Conservation (phyloP, 2,329 filamentous ascomycete species). For the Plectosphaerella sp. region DNA sequence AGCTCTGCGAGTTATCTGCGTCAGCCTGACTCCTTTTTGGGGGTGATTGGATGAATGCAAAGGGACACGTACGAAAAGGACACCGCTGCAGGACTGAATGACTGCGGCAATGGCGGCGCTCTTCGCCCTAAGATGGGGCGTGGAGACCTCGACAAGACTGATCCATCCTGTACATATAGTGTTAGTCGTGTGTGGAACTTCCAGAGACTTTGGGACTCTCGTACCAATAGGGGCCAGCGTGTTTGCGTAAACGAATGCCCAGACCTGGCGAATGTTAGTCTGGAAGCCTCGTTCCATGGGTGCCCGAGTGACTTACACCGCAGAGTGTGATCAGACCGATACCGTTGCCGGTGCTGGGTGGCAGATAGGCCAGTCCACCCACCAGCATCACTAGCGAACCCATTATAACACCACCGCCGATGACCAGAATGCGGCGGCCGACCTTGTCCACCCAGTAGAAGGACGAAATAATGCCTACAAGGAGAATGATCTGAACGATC, state of each 20-base stretch:
- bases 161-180: not conserved
- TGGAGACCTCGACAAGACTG: conserved; percentile 2
- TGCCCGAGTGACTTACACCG: not conserved
- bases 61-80: conserved; percentile 3
- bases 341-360: conserved; percentile 4
- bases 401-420: not conserved
- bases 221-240: conserved; percentile 6
- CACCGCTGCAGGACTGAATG: conserved; percentile 5
- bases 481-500: conserved; percentile 5
- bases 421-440: conserved; percentile 6
- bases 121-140: conserved; percentile 1
- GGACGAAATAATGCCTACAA: conserved; percentile 10
- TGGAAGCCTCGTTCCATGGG: no score
- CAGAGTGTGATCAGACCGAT: conserved; percentile 8
- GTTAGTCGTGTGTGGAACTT: not conserved
- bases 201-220: not conserved
- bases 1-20: conserved; percentile 4
- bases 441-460: conserved; percentile 15
- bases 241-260: conserved; percentile 9
- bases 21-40: not conserved
- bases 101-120: conserved; percentile 1
- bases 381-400: not conserved
- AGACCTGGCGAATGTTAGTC: not conserved
- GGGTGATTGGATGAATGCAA: not conserved
- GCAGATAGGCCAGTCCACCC: not conserved